A percentile compares a stretch with the other conserved stretches of the same genome.
Evolutionary conservation across 2,329 filamentous ascomycete species (phyloP).

Genomic region (Amauroascus verrucosus): DNA sequence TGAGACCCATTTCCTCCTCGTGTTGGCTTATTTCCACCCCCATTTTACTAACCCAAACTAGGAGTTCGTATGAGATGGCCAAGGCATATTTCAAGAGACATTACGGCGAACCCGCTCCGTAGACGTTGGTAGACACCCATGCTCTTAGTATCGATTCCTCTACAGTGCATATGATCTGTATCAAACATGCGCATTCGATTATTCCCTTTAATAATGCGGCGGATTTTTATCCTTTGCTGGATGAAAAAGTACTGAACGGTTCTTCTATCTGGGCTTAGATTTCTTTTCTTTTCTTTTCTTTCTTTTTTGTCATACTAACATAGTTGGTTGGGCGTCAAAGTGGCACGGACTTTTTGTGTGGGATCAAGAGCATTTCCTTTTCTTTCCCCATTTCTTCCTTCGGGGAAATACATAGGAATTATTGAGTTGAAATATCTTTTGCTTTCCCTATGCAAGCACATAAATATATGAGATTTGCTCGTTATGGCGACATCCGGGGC

Average conservation of each 20-base stretch:
- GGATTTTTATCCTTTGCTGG: slow-evolving; percentile 6
- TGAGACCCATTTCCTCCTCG: neutral
- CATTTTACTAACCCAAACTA: slow-evolving; percentile 22
- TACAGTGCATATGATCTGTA: neutral
- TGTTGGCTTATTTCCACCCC: neutral
- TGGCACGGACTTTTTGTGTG: slow-evolving; percentile 2
- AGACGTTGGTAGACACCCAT: slow-evolving; percentile 10
- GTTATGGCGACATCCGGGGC: neutral
- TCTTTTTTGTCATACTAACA: slow-evolving; percentile 1
- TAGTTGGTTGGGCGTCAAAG: slow-evolving; percentile 7
- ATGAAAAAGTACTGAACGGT: slow-evolving; percentile 11
- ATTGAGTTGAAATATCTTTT: neutral
- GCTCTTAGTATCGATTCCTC: neutral
- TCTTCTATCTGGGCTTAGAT: slow-evolving; percentile 5
- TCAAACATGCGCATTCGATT: slow-evolving; percentile 4
- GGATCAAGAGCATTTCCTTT: slow-evolving; percentile 1
- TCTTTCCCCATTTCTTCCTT: neutral
- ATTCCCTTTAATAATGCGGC: slow-evolving; percentile 4
- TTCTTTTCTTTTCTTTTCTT: neutral
- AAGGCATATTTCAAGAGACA: slow-evolving; percentile 55
- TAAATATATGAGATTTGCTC: neutral
- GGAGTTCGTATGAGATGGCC: slow-evolving; percentile 58
- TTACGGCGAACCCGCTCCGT: slow-evolving; percentile 14
- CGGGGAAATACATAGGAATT: slow-evolving; percentile 3
- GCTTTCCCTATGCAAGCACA: neutral